Evolutionary conservation across 805 yeast species (phyloP).

Genomic region (Saccharomycopsis schoenii): DNA sequence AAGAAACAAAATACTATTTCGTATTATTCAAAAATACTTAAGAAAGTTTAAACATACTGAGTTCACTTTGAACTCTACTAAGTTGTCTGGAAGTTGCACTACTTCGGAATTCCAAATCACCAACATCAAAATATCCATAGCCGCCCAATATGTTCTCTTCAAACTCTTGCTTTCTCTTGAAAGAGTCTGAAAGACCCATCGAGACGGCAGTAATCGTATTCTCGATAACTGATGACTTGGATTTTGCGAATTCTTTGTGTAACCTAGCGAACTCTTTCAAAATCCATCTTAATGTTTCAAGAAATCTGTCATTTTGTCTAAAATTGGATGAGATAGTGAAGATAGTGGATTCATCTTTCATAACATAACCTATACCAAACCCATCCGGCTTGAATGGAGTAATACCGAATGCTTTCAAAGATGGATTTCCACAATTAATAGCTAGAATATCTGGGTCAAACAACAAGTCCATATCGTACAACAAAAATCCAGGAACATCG

Average conservation of each 20-base stretch:
- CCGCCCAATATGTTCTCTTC: slow-evolving; percentile 47
- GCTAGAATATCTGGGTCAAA: slow-evolving; percentile 37
- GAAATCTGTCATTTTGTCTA: slow-evolving; percentile 72
- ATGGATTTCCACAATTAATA: slow-evolving; percentile 87
- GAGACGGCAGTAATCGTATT: slow-evolving; percentile 5
- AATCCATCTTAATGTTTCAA: slow-evolving; percentile 65
- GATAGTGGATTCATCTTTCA: slow-evolving; percentile 69
- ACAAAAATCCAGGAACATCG: slow-evolving; percentile 11
- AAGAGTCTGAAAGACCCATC: slow-evolving; percentile 13
- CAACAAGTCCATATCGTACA: slow-evolving; percentile 24
- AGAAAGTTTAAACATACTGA: neutral
- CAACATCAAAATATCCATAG: slow-evolving; percentile 69
- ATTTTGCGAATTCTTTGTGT: slow-evolving; percentile 24
- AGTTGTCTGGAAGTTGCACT: slow-evolving; percentile 22
- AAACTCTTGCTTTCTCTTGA: slow-evolving; percentile 1
- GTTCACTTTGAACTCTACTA: slow-evolving; percentile 15
- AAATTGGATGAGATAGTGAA: slow-evolving; percentile 81
- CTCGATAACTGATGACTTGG: neutral
- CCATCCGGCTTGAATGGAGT: slow-evolving; percentile 88
- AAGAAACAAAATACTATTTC: too few species aligned
- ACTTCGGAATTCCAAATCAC: slow-evolving; percentile 53
- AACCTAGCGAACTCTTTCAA: slow-evolving; percentile 47
- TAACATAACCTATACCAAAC: slow-evolving; percentile 85
- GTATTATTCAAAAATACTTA: neutral
- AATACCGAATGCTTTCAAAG: slow-evolving; percentile 76